Evolutionary conservation across 2,329 filamentous ascomycete genomes (phyloP).

Genomic region (Emmonsiellopsis sp.): DNA sequence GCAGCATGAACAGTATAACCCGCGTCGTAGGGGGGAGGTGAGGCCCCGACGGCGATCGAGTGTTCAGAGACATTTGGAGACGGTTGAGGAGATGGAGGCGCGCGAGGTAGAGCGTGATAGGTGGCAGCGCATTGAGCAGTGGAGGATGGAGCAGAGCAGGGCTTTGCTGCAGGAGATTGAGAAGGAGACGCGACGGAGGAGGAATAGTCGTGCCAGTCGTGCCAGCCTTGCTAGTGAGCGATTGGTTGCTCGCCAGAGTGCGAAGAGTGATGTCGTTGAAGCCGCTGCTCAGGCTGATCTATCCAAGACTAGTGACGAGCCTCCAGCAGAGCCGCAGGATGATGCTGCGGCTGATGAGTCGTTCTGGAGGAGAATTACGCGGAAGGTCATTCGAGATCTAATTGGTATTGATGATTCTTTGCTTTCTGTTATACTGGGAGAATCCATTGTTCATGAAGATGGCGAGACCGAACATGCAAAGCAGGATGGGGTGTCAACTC

Average conservation of each 20-base stretch:
- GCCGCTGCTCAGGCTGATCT: slow-evolving; percentile 6
- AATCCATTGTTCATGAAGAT: slow-evolving; percentile 51
- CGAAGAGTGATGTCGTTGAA: not conserved
- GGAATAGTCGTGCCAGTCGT: slow-evolving; percentile 14
- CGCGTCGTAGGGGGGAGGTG: slow-evolving; percentile 47
- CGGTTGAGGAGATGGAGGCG: slow-evolving; percentile 47
- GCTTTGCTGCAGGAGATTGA: slow-evolving; percentile 82
- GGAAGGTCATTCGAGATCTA: slow-evolving; percentile 76
- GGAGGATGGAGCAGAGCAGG: slow-evolving; percentile 83
- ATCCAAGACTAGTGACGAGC: not conserved
- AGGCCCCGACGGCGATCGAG: slow-evolving; percentile 45
- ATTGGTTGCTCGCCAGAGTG: slow-evolving; percentile 11
- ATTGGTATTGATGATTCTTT: slow-evolving; percentile 84
- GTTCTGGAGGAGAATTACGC: slow-evolving; percentile 71
- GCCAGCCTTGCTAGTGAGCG: slow-evolving; percentile 18
- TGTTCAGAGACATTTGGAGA: slow-evolving; percentile 48
- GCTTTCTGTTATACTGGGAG: slow-evolving; percentile 78
- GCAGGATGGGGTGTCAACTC: slow-evolving; percentile 8
- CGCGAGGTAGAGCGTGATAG: slow-evolving; percentile 59
- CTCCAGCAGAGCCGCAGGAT: slow-evolving; percentile 42
- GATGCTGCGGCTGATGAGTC: slow-evolving; percentile 50
- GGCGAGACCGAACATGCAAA: slow-evolving; percentile 13
- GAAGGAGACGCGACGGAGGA: slow-evolving; percentile 59
- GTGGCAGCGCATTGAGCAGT: slow-evolving; percentile 76
- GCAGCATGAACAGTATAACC: slow-evolving; percentile 79